Evolutionary conservation across 345 rosid genomes (phyloP).

Genomic region (Populus simonii): DNA sequence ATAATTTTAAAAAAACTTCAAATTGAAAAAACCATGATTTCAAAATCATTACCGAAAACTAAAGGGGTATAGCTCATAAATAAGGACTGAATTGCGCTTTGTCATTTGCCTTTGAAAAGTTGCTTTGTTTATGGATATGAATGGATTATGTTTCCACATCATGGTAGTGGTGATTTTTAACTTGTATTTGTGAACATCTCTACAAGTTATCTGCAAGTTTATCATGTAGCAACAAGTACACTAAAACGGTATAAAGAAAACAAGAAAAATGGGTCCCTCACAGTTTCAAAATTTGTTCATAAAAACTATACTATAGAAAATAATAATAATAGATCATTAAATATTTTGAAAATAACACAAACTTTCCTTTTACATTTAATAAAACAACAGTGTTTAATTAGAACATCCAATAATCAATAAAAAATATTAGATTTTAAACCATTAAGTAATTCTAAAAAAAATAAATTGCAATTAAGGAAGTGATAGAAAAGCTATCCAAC

Average conservation of each 20-base stretch:
- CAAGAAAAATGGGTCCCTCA: neutral
- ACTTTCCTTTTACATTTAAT: neutral
- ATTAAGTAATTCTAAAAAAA: too few species aligned
- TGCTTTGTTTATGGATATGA: neutral
- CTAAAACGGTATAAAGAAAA: neutral
- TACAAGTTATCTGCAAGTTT: neutral
- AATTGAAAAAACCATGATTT: too few species aligned
- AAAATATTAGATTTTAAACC: too few species aligned
- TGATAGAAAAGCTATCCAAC: neutral
- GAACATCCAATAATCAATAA: too few species aligned
- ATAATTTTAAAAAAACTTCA: too few species aligned
- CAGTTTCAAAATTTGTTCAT: neutral
- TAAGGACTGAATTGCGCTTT: slow-evolving; percentile 3
- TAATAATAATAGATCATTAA: too few species aligned
- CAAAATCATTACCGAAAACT: neutral
- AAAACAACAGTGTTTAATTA: neutral
- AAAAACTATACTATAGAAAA: too few species aligned
- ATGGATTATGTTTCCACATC: slow-evolving; percentile 9
- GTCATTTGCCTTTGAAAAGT: slow-evolving; percentile 21
- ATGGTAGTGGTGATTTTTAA: neutral
- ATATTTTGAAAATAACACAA: neutral
- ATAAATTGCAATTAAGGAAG: too few species aligned
- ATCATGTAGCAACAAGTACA: neutral
- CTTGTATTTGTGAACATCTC: neutral
- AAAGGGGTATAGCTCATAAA: neutral